Conservation (phyloP, 371 early-diverging fungal species). For the Mortierella sp. region DNA sequence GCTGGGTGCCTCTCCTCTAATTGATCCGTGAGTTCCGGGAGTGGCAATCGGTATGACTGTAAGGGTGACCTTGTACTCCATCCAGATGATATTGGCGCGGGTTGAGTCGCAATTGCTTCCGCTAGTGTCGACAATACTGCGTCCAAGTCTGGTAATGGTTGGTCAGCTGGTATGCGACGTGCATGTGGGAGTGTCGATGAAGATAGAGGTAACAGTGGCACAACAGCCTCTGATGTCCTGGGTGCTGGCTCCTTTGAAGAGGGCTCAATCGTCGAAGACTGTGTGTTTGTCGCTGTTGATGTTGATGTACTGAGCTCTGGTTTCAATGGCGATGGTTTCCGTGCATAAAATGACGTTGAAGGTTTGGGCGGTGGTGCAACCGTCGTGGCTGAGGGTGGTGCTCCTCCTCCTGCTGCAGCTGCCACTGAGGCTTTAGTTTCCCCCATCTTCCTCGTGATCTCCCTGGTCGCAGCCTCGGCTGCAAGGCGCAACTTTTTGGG, state of each 20-base stretch:
- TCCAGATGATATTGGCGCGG: conserved; percentile 8
- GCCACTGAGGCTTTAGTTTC: not conserved
- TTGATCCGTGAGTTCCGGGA: not conserved
- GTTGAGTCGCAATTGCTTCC: not conserved
- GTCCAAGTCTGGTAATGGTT: not conserved
- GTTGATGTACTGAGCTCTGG: not conserved
- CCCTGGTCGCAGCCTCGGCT: not conserved
- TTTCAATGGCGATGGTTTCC: not conserved
- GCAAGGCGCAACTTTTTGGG: not conserved
- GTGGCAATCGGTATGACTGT: conserved; percentile 1
- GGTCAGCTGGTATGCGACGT: not conserved
- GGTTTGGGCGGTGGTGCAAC: not conserved
- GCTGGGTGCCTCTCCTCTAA: not conserved
- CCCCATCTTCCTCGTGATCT: not conserved
- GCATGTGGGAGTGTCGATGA: not conserved
- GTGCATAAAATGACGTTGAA: not conserved
- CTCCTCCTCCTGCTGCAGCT: not conserved
- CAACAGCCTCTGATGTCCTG: not conserved
- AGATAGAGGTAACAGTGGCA: not conserved
- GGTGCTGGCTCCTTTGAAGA: not conserved
- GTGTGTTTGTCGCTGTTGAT: not conserved
- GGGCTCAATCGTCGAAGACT: not conserved
- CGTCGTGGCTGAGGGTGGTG: not conserved
- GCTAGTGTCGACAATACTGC: not conserved
- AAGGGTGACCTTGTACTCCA: not conserved